phyloP scores from a whole-genome alignment of 805 yeast genomes.

The Nakazawaea siamensis region DNA sequence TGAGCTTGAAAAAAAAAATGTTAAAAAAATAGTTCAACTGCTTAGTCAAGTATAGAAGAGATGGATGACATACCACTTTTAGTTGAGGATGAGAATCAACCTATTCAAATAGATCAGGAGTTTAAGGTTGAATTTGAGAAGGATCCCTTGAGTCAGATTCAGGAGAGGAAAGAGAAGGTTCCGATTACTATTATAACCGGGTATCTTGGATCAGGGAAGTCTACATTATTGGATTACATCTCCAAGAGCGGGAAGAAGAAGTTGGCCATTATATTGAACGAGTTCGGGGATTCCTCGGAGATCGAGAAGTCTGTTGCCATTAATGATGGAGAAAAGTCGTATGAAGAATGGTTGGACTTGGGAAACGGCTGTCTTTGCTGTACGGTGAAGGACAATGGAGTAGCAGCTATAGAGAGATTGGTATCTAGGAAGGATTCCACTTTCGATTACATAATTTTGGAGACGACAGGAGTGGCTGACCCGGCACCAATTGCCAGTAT shows the following conservation, averaged over 20 bases:
- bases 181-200: slow-evolving; percentile 95
- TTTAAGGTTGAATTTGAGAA: slow-evolving; percentile 4
- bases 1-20: too few relatives aligned
- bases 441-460: slow-evolving; percentile 86
- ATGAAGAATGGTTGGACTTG: slow-evolving; percentile 91
- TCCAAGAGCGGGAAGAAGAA: slow-evolving; percentile 63
- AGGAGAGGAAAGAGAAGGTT: slow-evolving; percentile 35
- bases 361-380: slow-evolving; percentile 98
- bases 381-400: slow-evolving; percentile 92
- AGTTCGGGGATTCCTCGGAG: slow-evolving; percentile 84
- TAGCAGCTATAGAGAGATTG: slow-evolving; percentile 84
- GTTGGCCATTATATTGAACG: slow-evolving; percentile 86
- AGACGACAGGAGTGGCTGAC: slow-evolving; percentile 95
- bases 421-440: slow-evolving; percentile 60
- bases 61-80: slow-evolving; percentile 10
- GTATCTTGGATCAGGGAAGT: slow-evolving; percentile 90
- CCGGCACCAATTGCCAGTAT: slow-evolving; percentile 95
- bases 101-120: slow-evolving; percentile 1
- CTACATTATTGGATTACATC: slow-evolving; percentile 71
- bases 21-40: too few relatives aligned
- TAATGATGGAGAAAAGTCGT: slow-evolving; percentile 38
- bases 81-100: slow-evolving; percentile 3
- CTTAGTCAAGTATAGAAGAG: too few relatives aligned
- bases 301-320: slow-evolving; percentile 84
- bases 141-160: slow-evolving; percentile 5